Percentiles rank a stretch among this genome's conserved stretches.
Evolutionary conservation across 345 rosid species (phyloP).

Genomic region (Brassica rapa): DNA sequence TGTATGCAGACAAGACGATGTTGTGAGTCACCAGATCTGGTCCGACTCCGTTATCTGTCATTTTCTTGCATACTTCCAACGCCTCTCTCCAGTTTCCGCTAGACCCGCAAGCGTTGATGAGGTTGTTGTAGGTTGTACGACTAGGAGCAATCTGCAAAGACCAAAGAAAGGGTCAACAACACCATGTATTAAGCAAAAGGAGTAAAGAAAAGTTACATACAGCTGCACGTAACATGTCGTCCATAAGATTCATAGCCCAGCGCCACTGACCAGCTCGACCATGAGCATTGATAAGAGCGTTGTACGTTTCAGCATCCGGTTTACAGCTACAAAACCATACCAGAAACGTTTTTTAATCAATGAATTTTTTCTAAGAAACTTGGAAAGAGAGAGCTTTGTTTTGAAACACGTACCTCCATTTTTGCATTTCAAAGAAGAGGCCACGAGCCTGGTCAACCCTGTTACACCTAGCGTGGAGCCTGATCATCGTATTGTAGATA

Average conservation of each 20-base stretch:
- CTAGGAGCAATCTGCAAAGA: slow-evolving; percentile 83
- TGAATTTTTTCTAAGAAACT: background rate
- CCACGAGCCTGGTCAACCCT: slow-evolving; percentile 86
- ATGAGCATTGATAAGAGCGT: slow-evolving; percentile 89
- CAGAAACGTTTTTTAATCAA: slow-evolving; percentile 9
- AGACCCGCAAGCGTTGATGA: slow-evolving; percentile 95
- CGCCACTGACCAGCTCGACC: slow-evolving; percentile 94
- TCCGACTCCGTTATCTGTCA: slow-evolving; percentile 97
- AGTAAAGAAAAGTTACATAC: slow-evolving; percentile 63
- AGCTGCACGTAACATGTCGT: slow-evolving; percentile 82
- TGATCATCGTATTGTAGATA: slow-evolving; percentile 86
- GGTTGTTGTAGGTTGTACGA: slow-evolving; percentile 78
- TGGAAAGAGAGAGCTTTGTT: background rate
- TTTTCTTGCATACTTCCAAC: slow-evolving; percentile 75
- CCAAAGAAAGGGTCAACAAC: slow-evolving; percentile 16
- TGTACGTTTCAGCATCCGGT: slow-evolving; percentile 84
- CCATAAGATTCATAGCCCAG: slow-evolving; percentile 92
- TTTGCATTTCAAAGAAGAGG: slow-evolving; percentile 92
- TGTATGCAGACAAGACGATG: slow-evolving; percentile 84
- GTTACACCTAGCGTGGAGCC: slow-evolving; percentile 80
- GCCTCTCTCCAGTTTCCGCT: slow-evolving; percentile 99
- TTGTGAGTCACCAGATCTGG: slow-evolving; percentile 97
- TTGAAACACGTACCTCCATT: slow-evolving; percentile 63
- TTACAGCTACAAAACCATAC: slow-evolving; percentile 59
- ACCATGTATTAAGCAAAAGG: slow-evolving; percentile 18